Conservation (phyloP, 192 early-diverging fungal genomes). For the Mycoemilia scoparia region DNA sequence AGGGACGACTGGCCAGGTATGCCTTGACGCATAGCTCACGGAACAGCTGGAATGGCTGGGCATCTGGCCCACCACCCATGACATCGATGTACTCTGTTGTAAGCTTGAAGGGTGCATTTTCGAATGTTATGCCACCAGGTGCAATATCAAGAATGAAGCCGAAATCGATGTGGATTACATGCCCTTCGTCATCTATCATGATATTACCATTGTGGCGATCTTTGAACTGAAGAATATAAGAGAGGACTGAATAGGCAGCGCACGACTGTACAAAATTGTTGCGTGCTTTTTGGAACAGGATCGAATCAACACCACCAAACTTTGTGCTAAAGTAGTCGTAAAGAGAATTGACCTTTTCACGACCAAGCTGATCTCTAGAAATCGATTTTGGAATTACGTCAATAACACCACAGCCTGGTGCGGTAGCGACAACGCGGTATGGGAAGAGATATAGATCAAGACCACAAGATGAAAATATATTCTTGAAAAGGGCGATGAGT, state of each 20-base stretch:
- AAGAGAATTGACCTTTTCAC: conserved; percentile 95
- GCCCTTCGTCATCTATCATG: conserved; percentile 92
- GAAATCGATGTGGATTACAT: conserved; percentile 98
- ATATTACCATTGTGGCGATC: conserved; percentile 99
- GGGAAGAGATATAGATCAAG: conserved; percentile 93
- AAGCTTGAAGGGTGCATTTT: conserved; percentile 93
- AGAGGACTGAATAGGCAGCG: conserved; percentile 87
- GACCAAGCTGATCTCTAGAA: conserved; percentile 91
- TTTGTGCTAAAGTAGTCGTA: conserved; percentile 87
- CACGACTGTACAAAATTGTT: conserved; percentile 88
- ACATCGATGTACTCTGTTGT: conserved; percentile 94
- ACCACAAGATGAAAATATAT: conserved; percentile 76
- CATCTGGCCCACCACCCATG: conserved; percentile 74
- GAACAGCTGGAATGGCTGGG: conserved; percentile 74
- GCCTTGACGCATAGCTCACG: conserved; percentile 79
- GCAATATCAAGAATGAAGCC: conserved; percentile 97
- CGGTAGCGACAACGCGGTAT: conserved; percentile 93
- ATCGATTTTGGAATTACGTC: conserved; percentile 95
- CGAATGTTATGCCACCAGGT: conserved; percentile 92
- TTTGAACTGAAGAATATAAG: conserved; percentile 93
- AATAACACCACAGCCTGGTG: conserved; percentile 93
- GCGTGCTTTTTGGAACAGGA: conserved; percentile 78
- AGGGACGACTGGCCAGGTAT: conserved; percentile 76
- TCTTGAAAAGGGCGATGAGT: conserved; percentile 93
- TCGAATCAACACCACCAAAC: conserved; percentile 78